Percentiles rank a stretch among this genome's conserved stretches.
These are phyloP conservation scores for Pestalotiopsis sp. DNA, from an alignment of 2,329 filamentous ascomycete genomes.

Conservation along the genomic window DNA sequence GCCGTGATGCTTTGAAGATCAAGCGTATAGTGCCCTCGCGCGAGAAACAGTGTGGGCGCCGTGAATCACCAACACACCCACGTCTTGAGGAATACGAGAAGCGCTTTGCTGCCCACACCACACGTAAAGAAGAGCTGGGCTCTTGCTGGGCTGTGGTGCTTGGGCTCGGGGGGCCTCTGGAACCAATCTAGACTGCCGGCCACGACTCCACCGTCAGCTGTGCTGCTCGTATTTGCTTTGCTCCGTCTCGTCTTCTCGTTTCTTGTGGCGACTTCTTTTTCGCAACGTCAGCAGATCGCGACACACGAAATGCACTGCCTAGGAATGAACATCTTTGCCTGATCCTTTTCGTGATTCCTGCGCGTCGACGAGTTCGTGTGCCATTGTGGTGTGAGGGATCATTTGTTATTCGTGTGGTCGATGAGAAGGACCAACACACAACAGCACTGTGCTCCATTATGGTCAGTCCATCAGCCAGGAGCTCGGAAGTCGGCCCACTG, in stretches of 20 bases:
- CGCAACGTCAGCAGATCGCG: neutral
- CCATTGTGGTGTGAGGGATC: neutral
- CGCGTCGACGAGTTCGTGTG: neutral
- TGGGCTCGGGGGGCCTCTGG: neutral
- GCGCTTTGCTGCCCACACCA: neutral
- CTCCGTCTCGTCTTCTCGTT: too few species aligned
- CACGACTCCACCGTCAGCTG: neutral
- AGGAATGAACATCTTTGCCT: neutral
- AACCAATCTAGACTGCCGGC: neutral
- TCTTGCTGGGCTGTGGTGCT: neutral
- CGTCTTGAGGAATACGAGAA: neutral
- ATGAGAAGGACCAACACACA: too few species aligned
- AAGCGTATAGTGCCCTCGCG: neutral
- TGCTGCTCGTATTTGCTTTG: neutral
- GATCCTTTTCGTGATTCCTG: neutral
- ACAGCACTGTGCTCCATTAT: neutral
- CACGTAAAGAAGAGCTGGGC: neutral
- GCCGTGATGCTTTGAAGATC: neutral
- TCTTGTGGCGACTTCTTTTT: neutral
- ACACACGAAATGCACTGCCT: neutral
- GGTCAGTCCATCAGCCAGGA: too few species aligned
- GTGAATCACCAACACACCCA: neutral
- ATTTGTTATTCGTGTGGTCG: neutral
- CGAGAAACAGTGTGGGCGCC: neutral
- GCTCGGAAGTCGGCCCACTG: neutral